phyloP scores from a whole-genome alignment of 345 rosid species.

The Noccaea caerulescens region DNA sequence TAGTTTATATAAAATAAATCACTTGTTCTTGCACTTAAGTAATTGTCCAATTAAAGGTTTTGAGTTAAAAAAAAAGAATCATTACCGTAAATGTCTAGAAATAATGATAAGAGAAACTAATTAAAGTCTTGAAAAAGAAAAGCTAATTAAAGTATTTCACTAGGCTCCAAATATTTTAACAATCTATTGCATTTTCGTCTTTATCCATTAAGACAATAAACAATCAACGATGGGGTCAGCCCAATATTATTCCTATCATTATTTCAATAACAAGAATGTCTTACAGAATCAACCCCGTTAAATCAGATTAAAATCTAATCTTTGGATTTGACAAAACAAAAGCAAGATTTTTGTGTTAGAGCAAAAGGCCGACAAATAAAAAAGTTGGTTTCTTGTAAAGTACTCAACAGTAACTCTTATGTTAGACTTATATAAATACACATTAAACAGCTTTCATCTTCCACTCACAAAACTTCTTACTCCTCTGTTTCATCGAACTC shows the following conservation, averaged over 20 bases:
- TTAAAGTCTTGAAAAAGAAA: background rate
- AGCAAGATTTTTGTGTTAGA: conserved; percentile 41
- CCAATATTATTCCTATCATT: conserved; percentile 17
- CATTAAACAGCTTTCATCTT: conserved; percentile 38
- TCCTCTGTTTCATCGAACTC: conserved; percentile 37
- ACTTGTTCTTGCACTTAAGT: conserved; percentile 13
- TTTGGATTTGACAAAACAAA: conserved; percentile 38
- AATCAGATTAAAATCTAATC: conserved; percentile 36
- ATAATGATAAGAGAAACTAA: conserved; percentile 26
- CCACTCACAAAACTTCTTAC: conserved; percentile 14
- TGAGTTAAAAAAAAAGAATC: background rate
- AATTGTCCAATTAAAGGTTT: conserved; percentile 27
- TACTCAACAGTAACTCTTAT: conserved; percentile 53
- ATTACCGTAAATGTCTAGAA: conserved; percentile 24
- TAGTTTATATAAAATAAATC: background rate
- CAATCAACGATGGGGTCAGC: conserved; percentile 36
- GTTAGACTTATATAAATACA: conserved; percentile 42
- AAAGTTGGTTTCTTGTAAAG: conserved; percentile 71
- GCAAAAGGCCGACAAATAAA: conserved; percentile 40
- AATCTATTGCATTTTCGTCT: conserved; percentile 21
- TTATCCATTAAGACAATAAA: conserved; percentile 34
- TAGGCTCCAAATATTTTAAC: conserved; percentile 36
- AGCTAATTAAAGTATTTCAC: conserved; percentile 15
- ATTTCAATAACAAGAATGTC: conserved; percentile 37
- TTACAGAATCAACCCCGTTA: conserved; percentile 30